A percentile compares a stretch with the other conserved stretches of the same genome.
These are phyloP conservation scores for Colletotrichum endophyticum DNA, from an alignment of 2,329 filamentous ascomycete species.

Conservation along the genomic window DNA sequence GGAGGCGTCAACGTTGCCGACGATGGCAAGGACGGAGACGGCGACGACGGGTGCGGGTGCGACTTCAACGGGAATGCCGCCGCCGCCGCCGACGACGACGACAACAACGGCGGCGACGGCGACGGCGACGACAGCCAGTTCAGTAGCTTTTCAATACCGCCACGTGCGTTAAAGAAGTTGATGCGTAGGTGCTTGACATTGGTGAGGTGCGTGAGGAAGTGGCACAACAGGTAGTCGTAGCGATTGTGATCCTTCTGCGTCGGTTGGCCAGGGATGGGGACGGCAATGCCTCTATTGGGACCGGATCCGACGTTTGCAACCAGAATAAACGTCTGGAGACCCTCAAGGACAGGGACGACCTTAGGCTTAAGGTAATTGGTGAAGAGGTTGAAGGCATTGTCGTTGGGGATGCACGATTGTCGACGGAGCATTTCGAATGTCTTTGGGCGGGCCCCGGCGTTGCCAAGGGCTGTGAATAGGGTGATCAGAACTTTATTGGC, in stretches of 20 bases:
- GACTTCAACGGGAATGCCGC: not conserved
- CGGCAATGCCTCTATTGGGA: not conserved
- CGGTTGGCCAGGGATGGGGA: not conserved
- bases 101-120: constrained; percentile 28
- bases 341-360: constrained; percentile 45
- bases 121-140: constrained; percentile 38
- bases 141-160: constrained; percentile 33
- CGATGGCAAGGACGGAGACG: constrained; percentile 6
- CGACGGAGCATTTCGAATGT: constrained; percentile 55
- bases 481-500: constrained; percentile 41
- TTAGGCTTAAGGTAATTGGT: constrained; percentile 39
- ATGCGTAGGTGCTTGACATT: constrained; percentile 58
- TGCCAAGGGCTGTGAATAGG: constrained; percentile 47
- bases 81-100: constrained; percentile 26
- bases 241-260: not conserved
- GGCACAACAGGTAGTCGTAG: constrained; percentile 26
- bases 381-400: constrained; percentile 50
- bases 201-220: constrained; percentile 42
- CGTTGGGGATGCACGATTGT: constrained; percentile 32
- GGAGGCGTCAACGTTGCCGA: not conserved
- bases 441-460: constrained; percentile 38
- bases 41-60: not conserved
- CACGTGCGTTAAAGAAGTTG: constrained; percentile 44
- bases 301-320: constrained; percentile 18
- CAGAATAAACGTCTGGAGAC: constrained; percentile 52